Conservation (phyloP, 805 yeast genomes). For the Yamadazyma takamatsuzukensis region DNA sequence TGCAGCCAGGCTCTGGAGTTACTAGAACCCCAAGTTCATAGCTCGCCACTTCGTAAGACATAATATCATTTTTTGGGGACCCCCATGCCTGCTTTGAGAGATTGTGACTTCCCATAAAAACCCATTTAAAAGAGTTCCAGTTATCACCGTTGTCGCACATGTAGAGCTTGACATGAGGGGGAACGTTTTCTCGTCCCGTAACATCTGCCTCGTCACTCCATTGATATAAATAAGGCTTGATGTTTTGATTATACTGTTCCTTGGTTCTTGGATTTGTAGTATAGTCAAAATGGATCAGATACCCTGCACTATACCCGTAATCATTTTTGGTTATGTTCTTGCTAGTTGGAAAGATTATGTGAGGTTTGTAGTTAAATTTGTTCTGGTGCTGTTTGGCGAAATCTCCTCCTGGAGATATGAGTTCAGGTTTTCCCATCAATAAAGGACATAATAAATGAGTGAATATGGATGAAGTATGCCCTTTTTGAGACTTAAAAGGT, state of each 20-base stretch:
- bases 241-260: slow-evolving; percentile 37
- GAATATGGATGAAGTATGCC: slow-evolving; percentile 35
- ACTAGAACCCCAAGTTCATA: slow-evolving; percentile 37
- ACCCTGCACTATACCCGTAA: slow-evolving; percentile 48
- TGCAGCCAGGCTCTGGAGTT: slow-evolving; percentile 11
- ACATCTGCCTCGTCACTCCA: slow-evolving; percentile 34
- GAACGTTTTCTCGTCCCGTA: slow-evolving; percentile 35
- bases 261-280: slow-evolving; percentile 16
- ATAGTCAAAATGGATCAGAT: slow-evolving; percentile 46
- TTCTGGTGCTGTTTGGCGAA: slow-evolving; percentile 19
- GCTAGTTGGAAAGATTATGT: slow-evolving; percentile 44
- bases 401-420: slow-evolving; percentile 24
- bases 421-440: slow-evolving; percentile 22
- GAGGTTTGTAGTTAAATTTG: slow-evolving; percentile 25
- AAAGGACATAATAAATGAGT: slow-evolving; percentile 48
- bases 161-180: slow-evolving; percentile 71
- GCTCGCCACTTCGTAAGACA: slow-evolving; percentile 27
- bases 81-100: slow-evolving; percentile 85
- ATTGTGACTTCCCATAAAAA: slow-evolving; percentile 70
- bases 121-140: slow-evolving; percentile 58
- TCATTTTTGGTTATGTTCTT: slow-evolving; percentile 35
- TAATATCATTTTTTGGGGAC: slow-evolving; percentile 16
- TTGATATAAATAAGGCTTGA: slow-evolving; percentile 40
- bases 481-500: slow-evolving; percentile 27
- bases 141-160: slow-evolving; percentile 49